Conservation (phyloP, 2,329 filamentous ascomycete genomes). For the Fusarium sp. region DNA sequence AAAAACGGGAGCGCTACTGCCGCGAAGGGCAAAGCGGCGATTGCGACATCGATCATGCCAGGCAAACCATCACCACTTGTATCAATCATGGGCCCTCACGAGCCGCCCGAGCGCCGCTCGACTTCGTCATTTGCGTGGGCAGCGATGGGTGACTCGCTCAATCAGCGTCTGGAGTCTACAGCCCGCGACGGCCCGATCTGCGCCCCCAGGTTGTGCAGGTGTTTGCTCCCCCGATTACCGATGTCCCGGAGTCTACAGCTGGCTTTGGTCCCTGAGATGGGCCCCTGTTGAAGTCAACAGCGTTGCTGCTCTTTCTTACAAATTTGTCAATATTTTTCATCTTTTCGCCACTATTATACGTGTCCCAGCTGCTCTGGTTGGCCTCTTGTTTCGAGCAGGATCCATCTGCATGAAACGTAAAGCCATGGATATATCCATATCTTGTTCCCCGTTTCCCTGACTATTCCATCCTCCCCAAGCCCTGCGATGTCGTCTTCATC, state of each 20-base stretch:
- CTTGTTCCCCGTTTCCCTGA: slow-evolving; percentile 6
- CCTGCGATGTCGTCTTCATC: slow-evolving; percentile 44
- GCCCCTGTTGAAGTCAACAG: slow-evolving; percentile 6
- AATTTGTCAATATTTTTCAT: too few species aligned
- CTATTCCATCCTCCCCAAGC: slow-evolving; percentile 7
- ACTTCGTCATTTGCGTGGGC: slow-evolving; percentile 30
- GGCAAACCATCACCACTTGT: slow-evolving; percentile 27
- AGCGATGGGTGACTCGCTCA: slow-evolving; percentile 30
- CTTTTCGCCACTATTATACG: neutral
- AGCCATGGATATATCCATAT: neutral
- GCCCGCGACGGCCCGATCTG: slow-evolving; percentile 31
- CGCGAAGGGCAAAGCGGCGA: slow-evolving; percentile 44
- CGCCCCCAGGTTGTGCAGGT: slow-evolving; percentile 18
- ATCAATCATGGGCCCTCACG: slow-evolving; percentile 27
- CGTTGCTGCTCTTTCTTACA: neutral
- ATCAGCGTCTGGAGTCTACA: slow-evolving; percentile 2
- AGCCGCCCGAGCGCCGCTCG: slow-evolving; percentile 26
- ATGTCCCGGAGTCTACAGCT: slow-evolving; percentile 18
- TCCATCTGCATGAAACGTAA: slow-evolving; percentile 3
- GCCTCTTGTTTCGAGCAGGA: neutral
- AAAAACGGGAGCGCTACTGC: slow-evolving; percentile 37
- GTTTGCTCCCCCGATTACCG: slow-evolving; percentile 33
- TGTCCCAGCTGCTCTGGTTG: neutral
- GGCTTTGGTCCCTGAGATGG: slow-evolving; percentile 1
- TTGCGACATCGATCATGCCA: slow-evolving; percentile 48